phyloP scores from a whole-genome alignment of 148 eudicot species.

The Simmondsia chinensis region DNA sequence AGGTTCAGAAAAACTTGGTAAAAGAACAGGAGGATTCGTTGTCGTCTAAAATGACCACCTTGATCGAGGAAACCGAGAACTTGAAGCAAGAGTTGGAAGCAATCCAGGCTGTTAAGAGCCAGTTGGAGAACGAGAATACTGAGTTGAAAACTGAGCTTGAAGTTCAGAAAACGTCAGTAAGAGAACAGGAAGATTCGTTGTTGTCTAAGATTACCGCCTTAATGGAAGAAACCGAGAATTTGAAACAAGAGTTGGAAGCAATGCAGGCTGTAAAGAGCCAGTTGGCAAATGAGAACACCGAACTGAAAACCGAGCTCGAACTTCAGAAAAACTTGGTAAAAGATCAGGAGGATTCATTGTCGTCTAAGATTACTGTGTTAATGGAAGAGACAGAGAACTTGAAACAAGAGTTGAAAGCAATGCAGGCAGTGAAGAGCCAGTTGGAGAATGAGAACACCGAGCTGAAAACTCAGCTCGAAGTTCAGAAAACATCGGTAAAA shows the following conservation, averaged over 20 bases:
- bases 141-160: conserved; percentile 7
- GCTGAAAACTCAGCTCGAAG: conserved; percentile 17
- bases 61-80: conserved; percentile 13
- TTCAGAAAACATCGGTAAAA: too few relatives aligned
- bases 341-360: too few relatives aligned
- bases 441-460: conserved; percentile 23
- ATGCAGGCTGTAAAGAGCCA: conserved; percentile 21
- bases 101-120: conserved; percentile 21
- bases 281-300: conserved; percentile 19
- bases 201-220: conserved; percentile 17
- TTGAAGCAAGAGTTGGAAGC: conserved; percentile 30
- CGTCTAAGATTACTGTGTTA: too few relatives aligned
- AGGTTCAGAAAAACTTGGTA: too few relatives aligned
- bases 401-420: conserved; percentile 27
- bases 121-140: conserved; percentile 14
- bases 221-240: conserved; percentile 9
- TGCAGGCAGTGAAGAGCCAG: conserved; percentile 15
- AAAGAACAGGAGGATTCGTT: too few relatives aligned
- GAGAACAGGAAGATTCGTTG: too few relatives aligned
- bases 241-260: conserved; percentile 29
- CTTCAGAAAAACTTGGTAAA: too few relatives aligned
- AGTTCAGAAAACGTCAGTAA: too few relatives aligned
- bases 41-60: conserved; percentile 12
- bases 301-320: conserved; percentile 20
- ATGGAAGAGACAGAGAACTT: conserved; percentile 11